phyloP scores from a whole-genome alignment of 352 stramenopile genomes.

The Globisporangium camurandrum region DNA sequence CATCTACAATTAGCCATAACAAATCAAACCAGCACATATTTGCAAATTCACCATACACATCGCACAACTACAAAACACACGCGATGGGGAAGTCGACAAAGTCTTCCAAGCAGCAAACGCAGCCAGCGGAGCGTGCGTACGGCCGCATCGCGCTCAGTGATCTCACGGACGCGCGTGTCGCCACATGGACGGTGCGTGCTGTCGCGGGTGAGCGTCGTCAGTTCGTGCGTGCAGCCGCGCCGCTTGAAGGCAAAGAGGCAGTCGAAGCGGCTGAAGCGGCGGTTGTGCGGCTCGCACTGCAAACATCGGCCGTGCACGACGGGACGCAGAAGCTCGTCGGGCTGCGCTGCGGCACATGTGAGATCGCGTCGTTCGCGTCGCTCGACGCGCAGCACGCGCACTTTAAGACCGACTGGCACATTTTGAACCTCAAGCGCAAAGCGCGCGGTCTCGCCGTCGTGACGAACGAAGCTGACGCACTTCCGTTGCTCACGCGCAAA shows the following conservation, averaged over 20 bases:
- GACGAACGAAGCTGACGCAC: constrained; percentile 26
- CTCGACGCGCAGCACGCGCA: constrained; percentile 80
- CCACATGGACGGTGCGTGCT: constrained; percentile 48
- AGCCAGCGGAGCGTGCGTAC: constrained; percentile 32
- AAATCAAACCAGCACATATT: background rate
- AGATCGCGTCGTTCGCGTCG: constrained; percentile 53
- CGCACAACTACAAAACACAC: background rate
- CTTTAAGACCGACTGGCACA: constrained; percentile 81
- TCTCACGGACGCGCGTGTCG: constrained; percentile 32
- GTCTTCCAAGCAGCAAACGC: constrained; percentile 4
- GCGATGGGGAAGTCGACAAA: constrained; percentile 9
- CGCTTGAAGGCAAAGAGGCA: background rate
- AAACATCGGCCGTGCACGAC: constrained; percentile 25
- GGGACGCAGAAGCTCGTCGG: constrained; percentile 29
- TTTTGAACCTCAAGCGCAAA: constrained; percentile 73
- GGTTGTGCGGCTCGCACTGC: constrained; percentile 21
- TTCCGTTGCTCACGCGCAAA: constrained; percentile 8
- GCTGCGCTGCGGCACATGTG: constrained; percentile 70
- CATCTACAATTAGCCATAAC: background rate
- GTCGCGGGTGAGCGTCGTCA: constrained; percentile 46
- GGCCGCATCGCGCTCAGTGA: constrained; percentile 59
- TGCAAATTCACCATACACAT: constrained; percentile 1
- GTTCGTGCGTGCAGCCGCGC: constrained; percentile 20
- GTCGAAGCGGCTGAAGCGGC: constrained; percentile 10
- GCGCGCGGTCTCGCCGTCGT: constrained; percentile 43